Evolutionary conservation across 1,284 basidiomycete genomes (phyloP).

Genomic region (Ustilago vetiveriae): DNA sequence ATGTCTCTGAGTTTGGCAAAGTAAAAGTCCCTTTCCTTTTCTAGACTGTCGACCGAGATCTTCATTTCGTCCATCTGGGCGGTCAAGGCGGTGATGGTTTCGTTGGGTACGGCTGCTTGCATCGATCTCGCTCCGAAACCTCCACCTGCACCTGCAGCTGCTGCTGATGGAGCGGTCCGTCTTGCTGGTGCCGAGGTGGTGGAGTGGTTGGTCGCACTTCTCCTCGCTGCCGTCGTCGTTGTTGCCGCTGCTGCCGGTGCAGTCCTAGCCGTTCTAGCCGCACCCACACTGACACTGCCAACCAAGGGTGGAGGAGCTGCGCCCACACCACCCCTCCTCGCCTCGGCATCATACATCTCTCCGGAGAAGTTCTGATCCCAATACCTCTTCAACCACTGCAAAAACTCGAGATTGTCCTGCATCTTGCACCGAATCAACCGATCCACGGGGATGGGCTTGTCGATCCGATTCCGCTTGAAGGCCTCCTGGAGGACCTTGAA

Average conservation of each 20-base stretch:
- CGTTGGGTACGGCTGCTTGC: slow-evolving; percentile 59
- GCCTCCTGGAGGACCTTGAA: slow-evolving; percentile 86
- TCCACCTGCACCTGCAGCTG: slow-evolving; percentile 7
- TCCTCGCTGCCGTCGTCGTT: slow-evolving; percentile 4
- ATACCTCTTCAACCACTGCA: slow-evolving; percentile 95
- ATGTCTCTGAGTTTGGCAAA: slow-evolving; percentile 89
- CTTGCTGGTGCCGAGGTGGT: too few species aligned
- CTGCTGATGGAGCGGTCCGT: slow-evolving; percentile 74
- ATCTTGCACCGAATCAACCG: slow-evolving; percentile 97
- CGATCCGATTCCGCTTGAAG: slow-evolving; percentile 76
- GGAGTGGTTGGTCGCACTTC: slow-evolving; percentile 7
- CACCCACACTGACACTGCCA: slow-evolving; percentile 49
- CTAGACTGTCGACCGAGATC: slow-evolving; percentile 79
- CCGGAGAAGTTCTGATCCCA: slow-evolving; percentile 94
- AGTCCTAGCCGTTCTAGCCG: slow-evolving; percentile 19
- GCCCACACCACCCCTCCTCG: slow-evolving; percentile 75
- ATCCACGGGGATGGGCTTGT: slow-evolving; percentile 96
- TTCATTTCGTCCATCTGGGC: slow-evolving; percentile 84
- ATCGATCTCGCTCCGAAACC: too few species aligned
- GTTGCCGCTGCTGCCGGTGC: not conserved
- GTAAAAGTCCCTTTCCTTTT: slow-evolving; percentile 96
- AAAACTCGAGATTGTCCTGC: slow-evolving; percentile 99
- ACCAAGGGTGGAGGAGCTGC: slow-evolving; percentile 64
- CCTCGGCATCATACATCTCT: slow-evolving; percentile 86
- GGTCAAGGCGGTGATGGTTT: slow-evolving; percentile 74